Base-by-base conservation (phyloP, 73 alveolate species). In the Uronychia setigera region DNA sequence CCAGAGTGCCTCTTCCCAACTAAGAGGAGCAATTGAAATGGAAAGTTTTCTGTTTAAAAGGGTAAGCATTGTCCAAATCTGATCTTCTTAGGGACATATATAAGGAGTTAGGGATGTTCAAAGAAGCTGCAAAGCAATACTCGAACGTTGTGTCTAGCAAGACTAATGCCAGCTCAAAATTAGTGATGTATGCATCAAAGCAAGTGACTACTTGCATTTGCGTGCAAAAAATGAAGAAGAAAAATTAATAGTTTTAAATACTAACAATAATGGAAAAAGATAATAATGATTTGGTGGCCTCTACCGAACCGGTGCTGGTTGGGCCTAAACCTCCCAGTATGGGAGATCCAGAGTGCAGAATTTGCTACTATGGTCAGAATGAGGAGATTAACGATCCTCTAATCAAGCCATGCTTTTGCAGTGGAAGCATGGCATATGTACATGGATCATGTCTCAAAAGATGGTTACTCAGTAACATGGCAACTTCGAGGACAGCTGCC, bases 401-500 rank as follows among this genome's bases (percentile, higher is more conserved):
- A 84, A 90, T 90, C 59, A 60, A 82, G 32, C 95, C 95, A 26
- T 89, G 95, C 46, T 81, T 83, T 58, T 90, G 95, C 31, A 84
- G 92, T 0, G 95, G 95, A 0, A 75, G 90, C 0, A 84, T 90
- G 92, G 87, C 81, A 74, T 90, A 90, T 84, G 82, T 90, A 46
- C 95, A 90, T 84, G 1, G 82, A 33, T 80, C 85, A 76, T 90
- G 95, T 33, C 35, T 74, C 33, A 74, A 74, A 25, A 29, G 35
- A 29, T 74, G 80, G 80, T 46, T 46, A 19, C 67, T 46, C 67
- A 46, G 67, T 19, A 11, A 5, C 5, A 5, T 46, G n/a, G 19
- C 67, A 46, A 19, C 67, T 46, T 46, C 5, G 19, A 46, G 19
- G 5, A 5, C 5, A 11, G 67, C 5, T 19, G n/a, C 5, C 67